phyloP scores from a whole-genome alignment of 2,329 filamentous ascomycete genomes.

The Periconia digitata region DNA sequence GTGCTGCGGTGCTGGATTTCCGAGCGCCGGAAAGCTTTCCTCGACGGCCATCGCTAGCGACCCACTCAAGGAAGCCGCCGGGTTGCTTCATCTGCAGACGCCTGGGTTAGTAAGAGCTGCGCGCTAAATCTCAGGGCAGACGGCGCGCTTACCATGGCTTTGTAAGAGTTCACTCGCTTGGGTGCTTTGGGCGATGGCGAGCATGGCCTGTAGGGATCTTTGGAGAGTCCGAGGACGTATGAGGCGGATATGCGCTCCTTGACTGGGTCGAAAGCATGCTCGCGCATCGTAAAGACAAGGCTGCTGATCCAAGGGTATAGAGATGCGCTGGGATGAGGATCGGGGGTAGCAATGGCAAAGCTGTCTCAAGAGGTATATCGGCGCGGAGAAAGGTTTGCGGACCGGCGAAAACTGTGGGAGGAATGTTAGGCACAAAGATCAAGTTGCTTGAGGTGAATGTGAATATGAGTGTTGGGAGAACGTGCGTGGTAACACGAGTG shows the following conservation, averaged over 20 bases:
- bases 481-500: no score
- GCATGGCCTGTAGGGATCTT: constrained; percentile 31
- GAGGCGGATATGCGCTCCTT: constrained; percentile 24
- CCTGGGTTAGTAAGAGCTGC: constrained; percentile 5
- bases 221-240: constrained; percentile 32
- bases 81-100: constrained; percentile 18
- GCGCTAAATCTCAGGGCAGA: background rate
- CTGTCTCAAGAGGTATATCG: no score
- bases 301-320: background rate
- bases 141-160: constrained; percentile 11
- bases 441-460: no score
- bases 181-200: constrained; percentile 9
- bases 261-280: constrained; percentile 13
- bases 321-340: no score
- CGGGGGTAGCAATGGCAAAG: no score
- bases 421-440: no score
- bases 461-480: no score
- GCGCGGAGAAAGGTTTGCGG: no score
- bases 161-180: constrained; percentile 3
- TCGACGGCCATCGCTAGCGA: constrained; percentile 37
- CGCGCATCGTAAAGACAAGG: background rate
- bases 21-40: constrained; percentile 22
- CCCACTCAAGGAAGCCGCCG: constrained; percentile 33
- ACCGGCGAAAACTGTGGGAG: no score
- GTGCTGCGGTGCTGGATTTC: constrained; percentile 9